Base-by-base conservation (phyloP, 306 rosid genomes). In the Arachis hypogaea region DNA sequence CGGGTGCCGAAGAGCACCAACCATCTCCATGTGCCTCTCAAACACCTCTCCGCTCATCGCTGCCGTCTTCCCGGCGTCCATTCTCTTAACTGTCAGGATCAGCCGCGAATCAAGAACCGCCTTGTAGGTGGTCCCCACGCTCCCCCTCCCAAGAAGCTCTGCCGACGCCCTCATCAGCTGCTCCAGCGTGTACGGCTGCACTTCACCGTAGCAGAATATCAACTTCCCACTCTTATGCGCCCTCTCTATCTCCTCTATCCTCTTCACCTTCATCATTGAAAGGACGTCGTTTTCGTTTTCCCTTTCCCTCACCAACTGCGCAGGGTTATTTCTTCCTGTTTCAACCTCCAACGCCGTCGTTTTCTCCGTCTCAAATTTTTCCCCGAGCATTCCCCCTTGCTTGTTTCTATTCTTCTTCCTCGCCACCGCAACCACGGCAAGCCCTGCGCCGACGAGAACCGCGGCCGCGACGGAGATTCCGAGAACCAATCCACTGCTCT, bases 81-180 rank as follows among this genome's bases (percentile, higher is more conserved):
- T 66, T 54, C 98, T 87, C 92, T 93, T 93, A 73, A 93, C 97
- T 30, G 98, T 89, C 70, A 89, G 78, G 4, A 79, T 77, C 33
- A 88, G 59, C 73, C 76, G 87, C 79, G 82, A 86, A 70, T 87
- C 90, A 55, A 93, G 55, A 73, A 90, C 97, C 22, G 96, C 98
- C 82, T 93, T 93, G 79, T 93, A 93, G 4, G 98, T 93, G 1
- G 96, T 85, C 50, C 97, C 98, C 9, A 87, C 79, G 5, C 82
- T 83, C 14, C 98, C 98, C 50, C 97, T 86, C 1, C 97, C 98
- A 1, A 93, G 82, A 38, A 93, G 77, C 90, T 93, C 98, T 18
- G 98, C 98, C 52, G 98, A 91, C 5, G 91, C 98, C 40, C 87
- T 78, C 98, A 93, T 93, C 47, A 93, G 74, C 86, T 86, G 89